Evolutionary conservation across 257 asterid genomes (phyloP).

Genomic region (Nicotiana obtusifolia): DNA sequence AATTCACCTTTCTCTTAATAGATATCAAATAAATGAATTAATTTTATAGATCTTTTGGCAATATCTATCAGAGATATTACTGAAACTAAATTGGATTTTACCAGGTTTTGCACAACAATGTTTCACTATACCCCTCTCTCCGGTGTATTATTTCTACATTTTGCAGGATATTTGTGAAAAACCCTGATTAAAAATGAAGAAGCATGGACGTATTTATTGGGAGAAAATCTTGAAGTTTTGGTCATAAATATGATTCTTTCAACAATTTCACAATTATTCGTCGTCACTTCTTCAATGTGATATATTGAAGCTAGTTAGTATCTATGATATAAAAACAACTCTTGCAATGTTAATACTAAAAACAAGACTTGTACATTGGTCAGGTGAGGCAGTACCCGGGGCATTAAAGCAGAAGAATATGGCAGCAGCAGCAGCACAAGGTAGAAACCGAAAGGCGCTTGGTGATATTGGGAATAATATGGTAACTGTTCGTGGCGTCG

Average conservation of each 20-base stretch:
- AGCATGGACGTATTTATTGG: too few relatives aligned
- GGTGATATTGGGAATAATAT: constrained; percentile 85
- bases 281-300: too few relatives aligned
- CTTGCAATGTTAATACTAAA: neutral
- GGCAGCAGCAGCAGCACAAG: constrained; percentile 42
- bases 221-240: too few relatives aligned
- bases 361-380: neutral
- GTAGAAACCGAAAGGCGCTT: constrained; percentile 69
- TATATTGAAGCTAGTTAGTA: too few relatives aligned
- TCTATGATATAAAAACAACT: too few relatives aligned
- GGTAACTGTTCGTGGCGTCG: constrained; percentile 47
- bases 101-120: too few relatives aligned
- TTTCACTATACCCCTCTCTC: too few relatives aligned
- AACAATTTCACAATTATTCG: too few relatives aligned
- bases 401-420: constrained; percentile 47
- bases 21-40: neutral
- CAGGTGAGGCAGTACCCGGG: constrained; percentile 49
- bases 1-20: neutral
- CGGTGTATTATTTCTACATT: too few relatives aligned
- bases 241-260: too few relatives aligned
- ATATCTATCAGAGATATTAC: neutral
- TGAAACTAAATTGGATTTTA: neutral
- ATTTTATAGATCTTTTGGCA: neutral
- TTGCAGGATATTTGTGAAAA: too few relatives aligned
- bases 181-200: too few relatives aligned